Evolutionary conservation across 352 stramenopile species (phyloP).

Genomic region (Globisporangium perplexum): DNA sequence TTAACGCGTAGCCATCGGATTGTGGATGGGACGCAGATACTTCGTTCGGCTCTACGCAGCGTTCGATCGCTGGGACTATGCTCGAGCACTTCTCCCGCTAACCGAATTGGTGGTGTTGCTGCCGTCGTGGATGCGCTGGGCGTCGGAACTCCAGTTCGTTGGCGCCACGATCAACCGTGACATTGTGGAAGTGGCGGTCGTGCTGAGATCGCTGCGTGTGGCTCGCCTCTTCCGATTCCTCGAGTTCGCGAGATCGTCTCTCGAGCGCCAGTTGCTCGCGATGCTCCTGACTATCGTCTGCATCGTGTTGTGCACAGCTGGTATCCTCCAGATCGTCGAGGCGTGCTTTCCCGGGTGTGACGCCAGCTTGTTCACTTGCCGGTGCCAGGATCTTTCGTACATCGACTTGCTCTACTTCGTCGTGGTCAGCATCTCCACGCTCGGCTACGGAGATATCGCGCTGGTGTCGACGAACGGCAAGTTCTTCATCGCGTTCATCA

Average conservation of each 20-base stretch:
- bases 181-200: constrained; percentile 18
- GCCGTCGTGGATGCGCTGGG: constrained; percentile 40
- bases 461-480: constrained; percentile 61
- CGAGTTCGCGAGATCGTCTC: constrained; percentile 64
- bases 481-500: constrained; percentile 74
- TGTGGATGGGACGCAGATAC: constrained; percentile 19
- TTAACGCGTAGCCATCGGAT: not conserved
- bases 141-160: not conserved
- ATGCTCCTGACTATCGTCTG: constrained; percentile 60
- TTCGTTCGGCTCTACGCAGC: constrained; percentile 52
- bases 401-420: constrained; percentile 80
- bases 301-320: constrained; percentile 65
- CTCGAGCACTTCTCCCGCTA: constrained; percentile 37
- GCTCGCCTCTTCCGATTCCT: constrained; percentile 68
- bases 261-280: constrained; percentile 61
- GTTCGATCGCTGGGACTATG: constrained; percentile 58
- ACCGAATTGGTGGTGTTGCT: constrained; percentile 57
- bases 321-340: constrained; percentile 63
- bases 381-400: constrained; percentile 59
- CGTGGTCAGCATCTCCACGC: constrained; percentile 80
- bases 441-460: constrained; percentile 79
- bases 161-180: constrained; percentile 11
- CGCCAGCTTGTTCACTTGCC: constrained; percentile 20
- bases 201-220: constrained; percentile 57
- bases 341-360: constrained; percentile 28